Evolutionary conservation across 306 rosid species (phyloP), one percentile per base, ranked within the genome.

Genomic region (Astragalus glycyphyllos): DNA sequence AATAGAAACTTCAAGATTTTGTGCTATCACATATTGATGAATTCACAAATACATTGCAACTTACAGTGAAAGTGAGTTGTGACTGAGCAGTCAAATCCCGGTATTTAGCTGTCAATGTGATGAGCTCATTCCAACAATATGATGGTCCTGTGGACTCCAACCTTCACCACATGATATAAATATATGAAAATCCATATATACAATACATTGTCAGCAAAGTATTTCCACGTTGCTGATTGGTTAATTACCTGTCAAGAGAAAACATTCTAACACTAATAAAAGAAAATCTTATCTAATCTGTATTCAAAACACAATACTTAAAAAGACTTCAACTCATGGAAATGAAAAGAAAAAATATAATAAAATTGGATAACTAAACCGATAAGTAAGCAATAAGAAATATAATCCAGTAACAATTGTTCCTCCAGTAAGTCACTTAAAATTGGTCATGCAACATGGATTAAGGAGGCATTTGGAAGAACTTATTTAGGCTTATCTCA

Each of bases 1-100:
- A 38, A 16, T 46, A 69, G 56, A 32, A 75, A 64, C 47, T 57
- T 71, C 50, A 47, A 60, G 53, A 23, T 42, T 71, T 11, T 35
- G 34, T 14, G 23, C 55, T 41, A 55, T 51, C 31, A 20, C 37
- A 7, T 58, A 68, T 66, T 60, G 68, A 49, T 50, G 70, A 59
- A 51, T 8, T 23, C 70, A 51, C 35, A 77, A 60, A 58, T 41
- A 40, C 71, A 56, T 38, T 45, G 72, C 66, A 50, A 67, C 96
- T 80, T 81, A 94, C 99, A 7, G 92, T 91, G 68, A 94, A 83
- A 58, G 91, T 86, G 68, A 94, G 88, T 71, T 94, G 99, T 16
- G 99, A 89, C 78, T 94, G 92, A 83, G 78, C 86, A 61, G 99
- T 94, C 78, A 94, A 84, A 80, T 94, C 97, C 44, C 95, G 87